Conservation (phyloP, 371 early-diverging fungal species). For the Rhizomucor miehei region DNA sequence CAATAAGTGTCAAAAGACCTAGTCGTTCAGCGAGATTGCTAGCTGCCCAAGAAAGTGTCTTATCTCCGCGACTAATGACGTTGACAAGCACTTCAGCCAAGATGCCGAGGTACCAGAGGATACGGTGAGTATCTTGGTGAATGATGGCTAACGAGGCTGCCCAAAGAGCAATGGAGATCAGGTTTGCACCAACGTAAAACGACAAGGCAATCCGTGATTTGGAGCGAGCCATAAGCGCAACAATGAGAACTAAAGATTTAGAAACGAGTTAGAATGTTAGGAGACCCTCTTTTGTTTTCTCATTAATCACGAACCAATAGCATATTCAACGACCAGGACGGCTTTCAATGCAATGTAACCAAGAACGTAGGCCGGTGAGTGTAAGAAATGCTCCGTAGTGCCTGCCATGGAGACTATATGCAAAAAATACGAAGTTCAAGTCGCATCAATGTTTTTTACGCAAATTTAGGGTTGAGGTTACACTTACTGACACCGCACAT, state of each 20-base stretch:
- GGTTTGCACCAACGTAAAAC: slow-evolving; percentile 45
- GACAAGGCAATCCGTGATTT: slow-evolving; percentile 39
- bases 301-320: slow-evolving; percentile 38
- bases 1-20: slow-evolving; percentile 55
- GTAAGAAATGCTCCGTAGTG: slow-evolving; percentile 44
- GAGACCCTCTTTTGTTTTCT: background rate
- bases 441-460: background rate
- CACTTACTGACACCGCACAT: slow-evolving; percentile 54
- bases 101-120: slow-evolving; percentile 54
- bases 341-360: slow-evolving; percentile 54
- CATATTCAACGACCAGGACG: slow-evolving; percentile 52
- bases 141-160: slow-evolving; percentile 41
- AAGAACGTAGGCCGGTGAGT: slow-evolving; percentile 42
- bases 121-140: slow-evolving; percentile 38
- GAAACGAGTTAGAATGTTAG: background rate
- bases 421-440: too few species aligned
- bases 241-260: slow-evolving; percentile 25
- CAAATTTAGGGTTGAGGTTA: slow-evolving; percentile 2
- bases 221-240: slow-evolving; percentile 42
- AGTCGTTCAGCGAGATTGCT: slow-evolving; percentile 59
- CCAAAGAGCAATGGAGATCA: slow-evolving; percentile 54
- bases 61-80: slow-evolving; percentile 44
- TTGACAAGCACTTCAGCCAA: slow-evolving; percentile 47
- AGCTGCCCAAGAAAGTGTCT: slow-evolving; percentile 57
- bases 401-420: slow-evolving; percentile 47